Percentiles rank a stretch among this genome's conserved stretches.
Conservation (phyloP, 1,284 basidiomycete genomes). For the Cutaneotrichosporon sp. region DNA sequence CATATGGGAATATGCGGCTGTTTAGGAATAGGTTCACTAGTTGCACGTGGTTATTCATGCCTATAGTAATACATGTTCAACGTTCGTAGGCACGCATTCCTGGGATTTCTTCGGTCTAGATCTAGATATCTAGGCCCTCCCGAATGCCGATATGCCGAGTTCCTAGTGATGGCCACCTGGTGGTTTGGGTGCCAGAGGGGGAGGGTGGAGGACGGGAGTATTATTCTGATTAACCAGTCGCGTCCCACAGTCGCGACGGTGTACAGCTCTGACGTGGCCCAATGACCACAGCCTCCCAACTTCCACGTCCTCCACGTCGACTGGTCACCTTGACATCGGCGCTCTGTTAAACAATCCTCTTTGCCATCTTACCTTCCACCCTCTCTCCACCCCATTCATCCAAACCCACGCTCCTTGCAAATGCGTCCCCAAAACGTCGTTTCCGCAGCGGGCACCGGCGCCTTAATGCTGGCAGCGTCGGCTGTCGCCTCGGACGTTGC, state of each 20-base stretch:
- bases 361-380: conserved; percentile 8
- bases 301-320: conserved; percentile 17
- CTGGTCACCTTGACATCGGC: background rate
- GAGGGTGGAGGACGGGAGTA: too few relatives aligned
- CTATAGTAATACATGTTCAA: too few relatives aligned
- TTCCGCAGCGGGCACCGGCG: conserved; percentile 45
- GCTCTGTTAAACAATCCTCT: background rate
- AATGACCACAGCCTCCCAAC: background rate
- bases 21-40: too few relatives aligned
- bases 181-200: too few relatives aligned
- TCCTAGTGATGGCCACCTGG: too few relatives aligned
- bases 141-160: too few relatives aligned
- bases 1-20: too few relatives aligned
- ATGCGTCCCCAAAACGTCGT: conserved; percentile 51
- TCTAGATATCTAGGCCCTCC: too few relatives aligned
- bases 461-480: conserved; percentile 42
- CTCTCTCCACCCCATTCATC: conserved; percentile 7
- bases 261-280: background rate
- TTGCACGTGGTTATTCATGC: too few relatives aligned
- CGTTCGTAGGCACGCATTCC: too few relatives aligned
- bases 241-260: too few relatives aligned
- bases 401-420: conserved; percentile 9
- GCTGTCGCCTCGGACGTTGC: conserved; percentile 37
- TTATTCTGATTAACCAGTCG: background rate
- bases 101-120: too few relatives aligned